Conservation (phyloP, 179 eudicot genomes). For the Monotropa hypopitys region DNA sequence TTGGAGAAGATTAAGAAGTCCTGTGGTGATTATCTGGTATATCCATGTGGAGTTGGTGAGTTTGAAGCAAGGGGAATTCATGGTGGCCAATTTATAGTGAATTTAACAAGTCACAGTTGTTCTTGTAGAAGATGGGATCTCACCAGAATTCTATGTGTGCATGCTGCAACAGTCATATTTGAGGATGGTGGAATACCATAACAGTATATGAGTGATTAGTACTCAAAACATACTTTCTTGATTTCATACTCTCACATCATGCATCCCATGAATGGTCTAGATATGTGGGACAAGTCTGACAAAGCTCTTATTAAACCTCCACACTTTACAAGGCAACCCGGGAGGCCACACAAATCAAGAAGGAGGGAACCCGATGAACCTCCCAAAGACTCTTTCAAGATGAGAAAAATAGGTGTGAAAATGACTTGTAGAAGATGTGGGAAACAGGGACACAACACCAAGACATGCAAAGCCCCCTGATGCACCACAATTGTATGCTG, state of each 20-base stretch:
- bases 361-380: not conserved
- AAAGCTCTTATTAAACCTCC: not conserved
- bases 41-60: not conserved
- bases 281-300: not conserved
- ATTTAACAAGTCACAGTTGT: too few relatives aligned
- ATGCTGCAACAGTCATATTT: not conserved
- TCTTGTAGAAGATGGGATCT: not conserved
- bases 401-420: not conserved
- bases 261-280: not conserved
- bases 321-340: not conserved
- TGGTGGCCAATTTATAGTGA: not conserved
- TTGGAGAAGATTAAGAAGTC: not conserved
- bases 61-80: not conserved
- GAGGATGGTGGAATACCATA: not conserved
- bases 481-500: too few relatives aligned
- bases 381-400: not conserved
- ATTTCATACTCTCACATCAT: not conserved
- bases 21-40: not conserved
- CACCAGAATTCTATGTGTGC: not conserved
- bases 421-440: not conserved
- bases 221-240: not conserved
- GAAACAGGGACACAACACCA: not conserved
- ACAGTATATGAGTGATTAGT: not conserved
- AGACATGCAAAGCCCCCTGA: not conserved
- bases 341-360: not conserved